A percentile compares a stretch with the other conserved stretches of the same genome.
These are phyloP conservation scores for Agaricus bisporus DNA, from an alignment of 768 basidiomycete genomes.

Conservation along the genomic window DNA sequence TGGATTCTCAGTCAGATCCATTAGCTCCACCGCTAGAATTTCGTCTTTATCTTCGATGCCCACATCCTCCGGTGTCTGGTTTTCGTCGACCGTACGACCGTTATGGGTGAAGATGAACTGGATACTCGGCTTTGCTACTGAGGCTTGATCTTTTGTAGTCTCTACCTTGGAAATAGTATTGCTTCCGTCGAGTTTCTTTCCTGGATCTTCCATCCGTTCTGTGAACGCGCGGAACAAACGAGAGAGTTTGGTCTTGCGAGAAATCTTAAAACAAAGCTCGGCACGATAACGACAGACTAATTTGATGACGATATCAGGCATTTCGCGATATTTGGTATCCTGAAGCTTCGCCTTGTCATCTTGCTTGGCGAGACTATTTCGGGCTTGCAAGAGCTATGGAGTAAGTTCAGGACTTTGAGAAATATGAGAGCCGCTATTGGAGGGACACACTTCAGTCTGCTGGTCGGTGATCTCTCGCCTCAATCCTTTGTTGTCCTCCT, in stretches of 20 bases:
- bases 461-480: slow-evolving; percentile 80
- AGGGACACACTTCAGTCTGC: slow-evolving; percentile 62
- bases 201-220: slow-evolving; percentile 70
- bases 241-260: slow-evolving; percentile 81
- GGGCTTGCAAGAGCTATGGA: slow-evolving; percentile 69
- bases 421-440: background rate
- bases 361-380: slow-evolving; percentile 74
- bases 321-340: slow-evolving; percentile 77
- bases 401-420: slow-evolving; percentile 9
- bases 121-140: slow-evolving; percentile 45
- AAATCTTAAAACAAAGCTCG: slow-evolving; percentile 90
- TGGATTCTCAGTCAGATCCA: slow-evolving; percentile 78
- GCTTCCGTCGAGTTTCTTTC: slow-evolving; percentile 36
- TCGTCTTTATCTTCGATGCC: slow-evolving; percentile 88
- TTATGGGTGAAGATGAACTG: slow-evolving; percentile 85
- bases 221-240: slow-evolving; percentile 86
- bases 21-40: slow-evolving; percentile 83
- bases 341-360: slow-evolving; percentile 73
- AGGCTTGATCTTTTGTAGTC: slow-evolving; percentile 45
- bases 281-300: slow-evolving; percentile 86
- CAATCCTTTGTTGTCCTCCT: slow-evolving; percentile 85
- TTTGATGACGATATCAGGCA: slow-evolving; percentile 87
- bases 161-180: slow-evolving; percentile 32
- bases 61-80: slow-evolving; percentile 81
- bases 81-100: slow-evolving; percentile 71